Evolutionary conservation across 1,284 basidiomycete species (phyloP), one percentile per base, ranked within the genome.

Genomic region (Microbotryum intermedium): DNA sequence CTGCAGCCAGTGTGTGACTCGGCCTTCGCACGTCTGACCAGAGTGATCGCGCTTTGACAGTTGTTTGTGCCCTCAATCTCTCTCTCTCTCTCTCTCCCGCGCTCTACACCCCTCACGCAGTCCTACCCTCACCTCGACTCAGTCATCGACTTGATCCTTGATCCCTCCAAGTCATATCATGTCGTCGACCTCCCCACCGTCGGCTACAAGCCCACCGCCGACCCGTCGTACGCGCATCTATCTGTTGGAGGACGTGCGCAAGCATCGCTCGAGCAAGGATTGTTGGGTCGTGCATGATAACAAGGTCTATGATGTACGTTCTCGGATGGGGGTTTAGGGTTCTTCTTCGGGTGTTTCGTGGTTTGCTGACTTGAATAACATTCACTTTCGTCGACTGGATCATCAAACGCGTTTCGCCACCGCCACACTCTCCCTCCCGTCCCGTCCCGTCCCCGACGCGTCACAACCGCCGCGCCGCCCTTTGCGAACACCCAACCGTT

Each of bases 281-380:
- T 90, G 87, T 74, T 91, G 88, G 88, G 77, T 91, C 51, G 78
- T 83, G 10, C 81, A 81, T 70, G 78, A 79, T 64, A 82, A 83
- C 71, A 86, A 84, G 73, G 86, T 91, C 23, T 91, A 88, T 78
- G 83, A 91, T 72, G 84, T 91, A 53, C 55, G 68, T 45, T 25
- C 4, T 13, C 16, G 43, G 4, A 39, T 16, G 16, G 34, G 5
- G 13, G 10, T 6, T 10, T 3, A 9, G 45, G 2, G 9, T n/a
- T n/a, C 10, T 21, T 4, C 23, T 23, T 9, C 20, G 21, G 26
- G 34, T 18, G 23, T 8, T 29, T 20, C 21, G 11, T 25, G 10
- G 42, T n/a, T n/a, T n/a, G 20, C 23, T 28, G 23, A 18, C 6
- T 18, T 28, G 16, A 16, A 16, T 43, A 10, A 20, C 8, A 21